Evolutionary conservation across 805 yeast species (phyloP), one percentile per base, ranked within the genome.

Genomic region (Yamadazyma laniorum): DNA sequence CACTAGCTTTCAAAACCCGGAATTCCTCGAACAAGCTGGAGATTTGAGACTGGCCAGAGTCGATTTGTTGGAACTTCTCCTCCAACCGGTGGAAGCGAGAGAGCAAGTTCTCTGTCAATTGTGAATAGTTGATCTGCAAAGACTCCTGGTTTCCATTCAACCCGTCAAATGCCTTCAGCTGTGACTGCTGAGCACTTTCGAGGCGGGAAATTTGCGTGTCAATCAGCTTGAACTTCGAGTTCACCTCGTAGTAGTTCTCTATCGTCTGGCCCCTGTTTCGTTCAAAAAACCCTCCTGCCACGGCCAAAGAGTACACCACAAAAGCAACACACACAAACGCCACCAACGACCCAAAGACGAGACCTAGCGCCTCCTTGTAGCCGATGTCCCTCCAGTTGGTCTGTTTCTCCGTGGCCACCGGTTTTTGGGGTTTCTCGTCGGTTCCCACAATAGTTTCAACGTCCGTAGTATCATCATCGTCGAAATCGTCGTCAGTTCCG

Each of bases 171-270:
- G 25, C 40, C 22, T 39, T 18, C 21, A 26, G 35, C 3, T 26
- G 32, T 4, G 12, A 9, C 12, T 25, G 12, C 12, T 18, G 21
- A 4, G 21, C 29, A 9, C 29, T 9, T 9, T 18, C 34, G 15
- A 29, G 31, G 6, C 12, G 18, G 6, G 11, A 12, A 5, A 43
- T 13, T 32, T 40, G 35, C 14, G 44, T 25, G 25, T 48, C 53
- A 12, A 50, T 31, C 8, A 30, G 21, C 18, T 43, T 34, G 30
- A 51, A 50, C 30, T 45, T 45, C 2, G 47, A 37, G 28, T 46
- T 43, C 3, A 51, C 39, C 12, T 43, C 49, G 18, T 34, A 25
- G 25, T 36, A 36, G 29, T 44, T 50, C n/a, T 32, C 41, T 3
- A 39, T 33, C 5, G 42, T 13, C 12, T 32, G 23, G 6, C 23